phyloP scores from a whole-genome alignment of 176 grass and related monocot species.

The Chrysopogon serrulatus region DNA sequence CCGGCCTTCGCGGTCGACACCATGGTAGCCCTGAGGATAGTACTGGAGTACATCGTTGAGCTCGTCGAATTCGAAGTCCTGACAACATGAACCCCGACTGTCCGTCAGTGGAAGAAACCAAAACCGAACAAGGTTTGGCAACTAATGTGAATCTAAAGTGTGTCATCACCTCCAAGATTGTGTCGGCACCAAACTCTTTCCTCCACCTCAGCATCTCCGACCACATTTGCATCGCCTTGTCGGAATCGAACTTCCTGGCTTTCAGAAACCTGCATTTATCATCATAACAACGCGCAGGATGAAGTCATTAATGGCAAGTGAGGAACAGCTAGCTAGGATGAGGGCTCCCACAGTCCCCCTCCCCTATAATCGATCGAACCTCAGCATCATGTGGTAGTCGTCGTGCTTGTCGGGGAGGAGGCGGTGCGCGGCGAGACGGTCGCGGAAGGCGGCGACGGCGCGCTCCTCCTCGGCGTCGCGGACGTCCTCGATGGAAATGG shows the following conservation, averaged over 20 bases:
- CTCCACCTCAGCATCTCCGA: constrained; percentile 83
- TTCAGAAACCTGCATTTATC: constrained; percentile 69
- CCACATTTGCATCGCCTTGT: constrained; percentile 87
- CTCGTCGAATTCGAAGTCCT: constrained; percentile 64
- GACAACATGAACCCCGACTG: not conserved
- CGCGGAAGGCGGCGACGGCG: constrained; percentile 75
- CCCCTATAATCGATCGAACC: constrained; percentile 34
- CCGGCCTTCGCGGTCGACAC: constrained; percentile 50
- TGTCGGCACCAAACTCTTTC: constrained; percentile 77
- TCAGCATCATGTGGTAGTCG: constrained; percentile 91
- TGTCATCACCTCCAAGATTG: constrained; percentile 61
- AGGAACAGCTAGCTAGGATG: not conserved
- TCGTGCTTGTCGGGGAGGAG: constrained; percentile 85
- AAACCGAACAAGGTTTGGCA: not conserved
- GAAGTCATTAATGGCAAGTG: not conserved
- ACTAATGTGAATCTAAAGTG: not conserved
- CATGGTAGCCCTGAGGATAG: constrained; percentile 73
- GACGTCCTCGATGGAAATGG: constrained; percentile 92
- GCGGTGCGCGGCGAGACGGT: constrained; percentile 61
- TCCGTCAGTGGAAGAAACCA: not conserved
- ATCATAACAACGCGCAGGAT: not conserved
- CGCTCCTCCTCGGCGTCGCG: constrained; percentile 94
- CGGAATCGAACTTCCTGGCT: constrained; percentile 70
- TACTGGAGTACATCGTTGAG: constrained; percentile 42
- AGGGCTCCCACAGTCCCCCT: not conserved